Evolutionary conservation across 768 basidiomycete species (phyloP), one percentile per base, ranked within the genome.

Genomic region (Udeniomyces megalosporus): DNA sequence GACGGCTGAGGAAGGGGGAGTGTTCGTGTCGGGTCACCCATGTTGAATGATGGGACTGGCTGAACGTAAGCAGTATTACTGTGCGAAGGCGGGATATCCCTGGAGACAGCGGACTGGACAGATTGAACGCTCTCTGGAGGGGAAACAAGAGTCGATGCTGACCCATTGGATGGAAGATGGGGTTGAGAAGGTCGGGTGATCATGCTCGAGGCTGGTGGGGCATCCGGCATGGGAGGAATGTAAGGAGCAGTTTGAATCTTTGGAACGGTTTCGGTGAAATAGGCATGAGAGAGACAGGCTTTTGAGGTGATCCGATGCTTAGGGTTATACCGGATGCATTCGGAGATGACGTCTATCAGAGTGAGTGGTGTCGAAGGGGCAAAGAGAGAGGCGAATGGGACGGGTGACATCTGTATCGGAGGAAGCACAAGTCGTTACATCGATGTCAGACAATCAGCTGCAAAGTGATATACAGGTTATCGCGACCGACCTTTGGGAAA

Each of bases 291-390:
- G 66, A 95, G 76, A 72, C 91, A 93, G 71, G 92, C 81, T 53
- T 79, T 79, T 61, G 88, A 85, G 1, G 91, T 95, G 53, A 96
- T 77, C 31, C 95, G 85, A 53, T 79, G 77, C 45, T 83, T 82
- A 28, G 95, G 92, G 69, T 97, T 88, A 75, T 95, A 97, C 69
- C 83, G 85, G 65, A 99, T 81, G 17, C 96, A 78, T 70, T 93
- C 88, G 52, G 82, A 79, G 70, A 99, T 95, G 74, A 89, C 92
- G 70, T 95, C 84, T 70, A 99, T 78, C 55, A 99, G 78, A 35
- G 82, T 86, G 57, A 79, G 74, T 4, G 92, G 90, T 24, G 91
- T 82, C 12, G 76, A 80, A 60, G 80, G 80, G 61, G 87, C 85
- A 70, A 96, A 97, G 15, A 87, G 80, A 2, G 81, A 76, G 55